Conservation (phyloP, 441 rosid genomes). For the Adansonia rubrostipa region DNA sequence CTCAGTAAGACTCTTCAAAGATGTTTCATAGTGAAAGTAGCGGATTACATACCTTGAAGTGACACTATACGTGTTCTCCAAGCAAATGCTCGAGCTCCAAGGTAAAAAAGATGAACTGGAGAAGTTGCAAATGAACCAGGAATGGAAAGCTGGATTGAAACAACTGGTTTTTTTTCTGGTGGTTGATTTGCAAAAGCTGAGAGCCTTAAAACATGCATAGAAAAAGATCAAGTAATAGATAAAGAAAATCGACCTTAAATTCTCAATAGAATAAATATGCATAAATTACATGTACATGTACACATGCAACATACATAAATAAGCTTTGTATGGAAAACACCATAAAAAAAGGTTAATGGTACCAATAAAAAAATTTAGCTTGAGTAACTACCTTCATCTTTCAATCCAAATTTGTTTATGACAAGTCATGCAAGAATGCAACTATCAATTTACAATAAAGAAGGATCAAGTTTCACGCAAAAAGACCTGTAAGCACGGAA, state of each 20-base stretch:
- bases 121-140: slow-evolving; percentile 67
- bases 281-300: slow-evolving; percentile 1
- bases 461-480: slow-evolving; percentile 1
- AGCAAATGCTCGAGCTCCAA: slow-evolving; percentile 67
- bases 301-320: neutral
- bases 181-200: slow-evolving; percentile 48
- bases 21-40: slow-evolving; percentile 23
- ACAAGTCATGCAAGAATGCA: slow-evolving; percentile 15
- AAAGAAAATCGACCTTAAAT: slow-evolving; percentile 21
- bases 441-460: neutral
- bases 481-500: slow-evolving; percentile 1
- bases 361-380: slow-evolving; percentile 7
- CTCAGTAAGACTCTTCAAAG: neutral
- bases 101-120: slow-evolving; percentile 58
- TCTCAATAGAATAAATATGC: slow-evolving; percentile 9
- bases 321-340: slow-evolving; percentile 6
- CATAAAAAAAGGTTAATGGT: neutral
- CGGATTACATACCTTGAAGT: slow-evolving; percentile 60
- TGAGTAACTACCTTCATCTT: neutral
- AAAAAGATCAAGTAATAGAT: slow-evolving; percentile 37
- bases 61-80: slow-evolving; percentile 91
- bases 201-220: slow-evolving; percentile 51
- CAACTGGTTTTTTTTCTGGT: slow-evolving; percentile 54
- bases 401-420: neutral
- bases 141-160: slow-evolving; percentile 72